Percentiles rank a stretch among this genome's conserved stretches.
phyloP scores from a whole-genome alignment of 164 flowering plant genomes.

The Tetrastigma voinierianum region DNA sequence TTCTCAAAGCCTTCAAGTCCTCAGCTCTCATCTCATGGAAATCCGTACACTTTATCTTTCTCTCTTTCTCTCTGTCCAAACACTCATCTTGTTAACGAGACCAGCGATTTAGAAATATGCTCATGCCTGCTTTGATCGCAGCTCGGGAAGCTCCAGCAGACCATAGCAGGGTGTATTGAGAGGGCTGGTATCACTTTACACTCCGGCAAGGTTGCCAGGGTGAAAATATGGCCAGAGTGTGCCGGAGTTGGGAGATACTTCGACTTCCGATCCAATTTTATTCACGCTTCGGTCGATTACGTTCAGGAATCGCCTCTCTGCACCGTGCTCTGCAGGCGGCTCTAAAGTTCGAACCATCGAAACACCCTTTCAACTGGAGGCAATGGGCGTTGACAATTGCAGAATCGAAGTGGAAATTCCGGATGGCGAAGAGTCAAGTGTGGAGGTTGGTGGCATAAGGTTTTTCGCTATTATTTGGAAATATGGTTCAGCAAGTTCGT shows the following conservation, averaged over 20 bases:
- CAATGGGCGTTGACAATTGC: conserved; percentile 81
- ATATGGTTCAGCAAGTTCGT: background rate
- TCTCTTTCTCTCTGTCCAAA: conserved; percentile 16
- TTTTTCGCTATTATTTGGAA: background rate
- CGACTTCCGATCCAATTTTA: conserved; percentile 27
- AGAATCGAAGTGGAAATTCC: conserved; percentile 45
- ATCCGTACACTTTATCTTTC: conserved; percentile 36
- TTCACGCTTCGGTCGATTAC: conserved; percentile 62
- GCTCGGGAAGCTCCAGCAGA: conserved; percentile 83
- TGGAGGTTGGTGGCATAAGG: conserved; percentile 35
- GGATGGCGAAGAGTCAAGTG: conserved; percentile 21
- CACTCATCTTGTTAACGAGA: background rate
- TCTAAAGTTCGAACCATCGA: conserved; percentile 69
- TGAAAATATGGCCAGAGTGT: conserved; percentile 56
- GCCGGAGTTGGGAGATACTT: conserved; percentile 78
- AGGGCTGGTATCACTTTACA: conserved; percentile 61
- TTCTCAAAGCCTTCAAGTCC: conserved; percentile 23
- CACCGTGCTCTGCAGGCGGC: conserved; percentile 65
- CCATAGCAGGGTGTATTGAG: conserved; percentile 54
- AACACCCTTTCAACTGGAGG: conserved; percentile 97
- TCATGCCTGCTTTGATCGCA: conserved; percentile 30
- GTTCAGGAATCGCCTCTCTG: conserved; percentile 60
- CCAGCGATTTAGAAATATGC: too few species aligned
- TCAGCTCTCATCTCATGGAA: conserved; percentile 55
- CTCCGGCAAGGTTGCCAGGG: conserved; percentile 56